Evolutionary conservation across 2,329 filamentous ascomycete genomes (phyloP).

Genomic region (Fusarium chuoi): DNA sequence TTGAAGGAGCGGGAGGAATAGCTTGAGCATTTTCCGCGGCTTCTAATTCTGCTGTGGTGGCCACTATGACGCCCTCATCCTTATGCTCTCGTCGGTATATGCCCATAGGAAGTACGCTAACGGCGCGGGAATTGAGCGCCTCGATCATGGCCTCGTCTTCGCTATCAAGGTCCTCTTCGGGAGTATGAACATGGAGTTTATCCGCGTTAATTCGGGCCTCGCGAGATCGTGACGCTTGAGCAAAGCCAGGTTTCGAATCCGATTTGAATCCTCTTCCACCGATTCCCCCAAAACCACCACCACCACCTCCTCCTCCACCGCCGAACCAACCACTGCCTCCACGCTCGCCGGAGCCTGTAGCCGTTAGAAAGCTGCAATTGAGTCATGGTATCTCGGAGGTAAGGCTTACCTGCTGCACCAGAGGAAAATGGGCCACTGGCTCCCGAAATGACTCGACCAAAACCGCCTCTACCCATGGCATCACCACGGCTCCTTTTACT

Average conservation of each 20-base stretch:
- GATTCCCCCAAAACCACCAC: slow-evolving; percentile 45
- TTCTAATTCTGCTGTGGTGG: slow-evolving; percentile 67
- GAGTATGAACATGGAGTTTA: slow-evolving; percentile 58
- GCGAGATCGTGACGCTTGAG: slow-evolving; percentile 48
- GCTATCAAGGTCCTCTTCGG: slow-evolving; percentile 58
- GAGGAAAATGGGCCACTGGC: slow-evolving; percentile 55
- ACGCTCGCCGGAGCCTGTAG: slow-evolving; percentile 26
- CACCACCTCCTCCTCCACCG: slow-evolving; percentile 33
- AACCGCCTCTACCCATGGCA: slow-evolving; percentile 56
- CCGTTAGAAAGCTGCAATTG: slow-evolving; percentile 6
- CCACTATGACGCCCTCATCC: slow-evolving; percentile 63
- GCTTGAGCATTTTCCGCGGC: slow-evolving; percentile 59
- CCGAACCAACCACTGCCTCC: slow-evolving; percentile 46
- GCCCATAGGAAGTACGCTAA: slow-evolving; percentile 62
- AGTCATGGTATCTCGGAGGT: background rate
- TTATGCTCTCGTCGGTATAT: slow-evolving; percentile 66
- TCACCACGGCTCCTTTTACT: slow-evolving; percentile 57
- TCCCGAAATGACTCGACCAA: slow-evolving; percentile 48
- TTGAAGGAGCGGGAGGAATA: slow-evolving; percentile 32
- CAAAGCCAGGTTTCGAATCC: slow-evolving; percentile 53
- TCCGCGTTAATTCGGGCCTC: slow-evolving; percentile 67
- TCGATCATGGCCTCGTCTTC: slow-evolving; percentile 56
- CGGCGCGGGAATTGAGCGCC: slow-evolving; percentile 46
- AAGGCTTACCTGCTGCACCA: slow-evolving; percentile 42
- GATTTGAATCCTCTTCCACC: slow-evolving; percentile 45